Conservation (phyloP, 2,329 filamentous ascomycete genomes). For the Fusarium brevicatenulatum region DNA sequence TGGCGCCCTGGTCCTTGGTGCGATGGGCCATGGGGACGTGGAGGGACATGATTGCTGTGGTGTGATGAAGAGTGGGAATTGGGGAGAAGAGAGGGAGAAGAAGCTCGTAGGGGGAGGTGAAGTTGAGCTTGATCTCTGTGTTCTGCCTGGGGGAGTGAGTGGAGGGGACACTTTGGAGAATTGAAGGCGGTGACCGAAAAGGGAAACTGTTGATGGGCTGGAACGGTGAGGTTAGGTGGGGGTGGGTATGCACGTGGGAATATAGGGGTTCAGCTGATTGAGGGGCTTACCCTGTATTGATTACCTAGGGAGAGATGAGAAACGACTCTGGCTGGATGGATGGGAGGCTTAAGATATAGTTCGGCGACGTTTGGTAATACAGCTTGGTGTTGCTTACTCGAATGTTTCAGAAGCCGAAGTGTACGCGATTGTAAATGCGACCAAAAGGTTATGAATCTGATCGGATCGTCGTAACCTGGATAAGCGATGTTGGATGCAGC, state of each 20-base stretch:
- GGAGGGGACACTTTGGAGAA: slow-evolving; percentile 38
- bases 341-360: not conserved
- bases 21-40: slow-evolving; percentile 65
- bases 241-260: slow-evolving; percentile 29
- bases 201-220: slow-evolving; percentile 27
- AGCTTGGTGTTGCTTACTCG: not conserved
- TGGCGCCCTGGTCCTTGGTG: slow-evolving; percentile 67
- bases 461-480: not conserved
- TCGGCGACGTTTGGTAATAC: too few species aligned
- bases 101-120: slow-evolving; percentile 20
- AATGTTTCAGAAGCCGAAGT: not conserved
- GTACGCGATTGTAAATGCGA: not conserved
- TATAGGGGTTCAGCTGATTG: slow-evolving; percentile 22
- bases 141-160: slow-evolving; percentile 16
- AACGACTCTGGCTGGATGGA: not conserved
- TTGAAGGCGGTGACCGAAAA: slow-evolving; percentile 37
- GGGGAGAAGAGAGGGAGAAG: not conserved
- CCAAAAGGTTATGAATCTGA: not conserved
- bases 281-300: slow-evolving; percentile 29
- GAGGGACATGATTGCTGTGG: slow-evolving; percentile 59
- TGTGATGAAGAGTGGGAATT: not conserved
- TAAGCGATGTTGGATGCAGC: not conserved
- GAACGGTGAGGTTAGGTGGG: slow-evolving; percentile 14
- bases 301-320: not conserved
- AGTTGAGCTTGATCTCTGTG: slow-evolving; percentile 24